phyloP scores from a whole-genome alignment of 1,139 yeast species.

The Geotrichum siamense region DNA sequence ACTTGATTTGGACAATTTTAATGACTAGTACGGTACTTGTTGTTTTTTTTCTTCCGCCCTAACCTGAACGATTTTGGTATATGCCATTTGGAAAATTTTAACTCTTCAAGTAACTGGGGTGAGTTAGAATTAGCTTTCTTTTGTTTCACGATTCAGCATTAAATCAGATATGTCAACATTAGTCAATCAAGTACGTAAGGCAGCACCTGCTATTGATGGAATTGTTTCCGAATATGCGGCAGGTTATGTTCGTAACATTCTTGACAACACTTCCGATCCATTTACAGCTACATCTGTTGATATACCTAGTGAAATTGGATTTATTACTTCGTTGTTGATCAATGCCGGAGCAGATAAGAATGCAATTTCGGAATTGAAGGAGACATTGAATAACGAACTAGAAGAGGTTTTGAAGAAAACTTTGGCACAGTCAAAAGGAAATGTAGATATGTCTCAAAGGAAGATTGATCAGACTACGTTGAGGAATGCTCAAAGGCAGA shows the following conservation, averaged over 20 bases:
- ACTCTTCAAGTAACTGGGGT: too few relatives aligned
- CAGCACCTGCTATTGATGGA: slow-evolving; percentile 79
- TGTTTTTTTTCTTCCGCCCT: too few relatives aligned
- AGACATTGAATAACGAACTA: slow-evolving; percentile 44
- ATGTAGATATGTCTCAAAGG: slow-evolving; percentile 75
- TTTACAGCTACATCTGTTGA: slow-evolving; percentile 58
- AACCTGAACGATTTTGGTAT: too few relatives aligned
- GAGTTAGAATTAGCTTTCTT: too few relatives aligned
- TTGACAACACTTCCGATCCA: slow-evolving; percentile 69
- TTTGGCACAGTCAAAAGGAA: slow-evolving; percentile 41
- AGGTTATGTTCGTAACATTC: slow-evolving; percentile 78
- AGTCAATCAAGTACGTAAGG: slow-evolving; percentile 59
- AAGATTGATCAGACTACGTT: slow-evolving; percentile 43
- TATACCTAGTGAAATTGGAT: slow-evolving; percentile 57
- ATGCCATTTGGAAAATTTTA: too few relatives aligned
- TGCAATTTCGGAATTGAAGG: slow-evolving; percentile 46
- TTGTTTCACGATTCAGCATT: too few relatives aligned
- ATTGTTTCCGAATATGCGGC: slow-evolving; percentile 89
- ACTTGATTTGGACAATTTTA: too few relatives aligned
- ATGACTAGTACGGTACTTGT: too few relatives aligned
- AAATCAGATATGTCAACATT: slow-evolving; percentile 15
- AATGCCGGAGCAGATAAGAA: slow-evolving; percentile 72
- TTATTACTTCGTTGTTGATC: slow-evolving; percentile 53
- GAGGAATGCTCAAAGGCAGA: slow-evolving; percentile 32
- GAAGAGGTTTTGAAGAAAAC: slow-evolving; percentile 55